Evolutionary conservation across 1,284 basidiomycete genomes (phyloP).

Genomic region (Rhodotorula sp.): DNA sequence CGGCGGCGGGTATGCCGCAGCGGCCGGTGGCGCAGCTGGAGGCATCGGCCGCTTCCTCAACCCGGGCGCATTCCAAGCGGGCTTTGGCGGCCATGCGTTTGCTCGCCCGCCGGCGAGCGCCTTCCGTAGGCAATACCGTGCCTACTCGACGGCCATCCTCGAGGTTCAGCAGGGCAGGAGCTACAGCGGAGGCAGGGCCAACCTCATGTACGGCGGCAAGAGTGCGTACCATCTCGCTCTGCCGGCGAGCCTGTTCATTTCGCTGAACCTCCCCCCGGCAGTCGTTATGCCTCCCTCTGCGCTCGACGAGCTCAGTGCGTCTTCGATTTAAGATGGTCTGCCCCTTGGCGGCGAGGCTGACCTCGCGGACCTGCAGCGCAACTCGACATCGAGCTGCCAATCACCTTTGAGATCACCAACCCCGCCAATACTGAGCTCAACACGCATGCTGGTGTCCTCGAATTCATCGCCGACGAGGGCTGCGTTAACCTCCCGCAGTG

Average conservation of each 20-base stretch:
- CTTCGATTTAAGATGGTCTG: neutral
- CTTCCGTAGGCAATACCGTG: slow-evolving; percentile 77
- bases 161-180: slow-evolving; percentile 47
- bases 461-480: slow-evolving; percentile 98
- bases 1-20: slow-evolving; percentile 13
- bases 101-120: slow-evolving; percentile 59
- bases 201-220: slow-evolving; percentile 95
- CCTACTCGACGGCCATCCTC: slow-evolving; percentile 47
- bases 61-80: slow-evolving; percentile 41
- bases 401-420: slow-evolving; percentile 95
- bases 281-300: slow-evolving; percentile 98
- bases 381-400: slow-evolving; percentile 87
- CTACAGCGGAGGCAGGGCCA: slow-evolving; percentile 50
- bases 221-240: slow-evolving; percentile 62
- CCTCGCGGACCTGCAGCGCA: slow-evolving; percentile 56
- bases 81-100: slow-evolving; percentile 42
- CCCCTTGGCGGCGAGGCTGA: neutral
- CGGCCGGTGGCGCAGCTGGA: neutral
- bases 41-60: slow-evolving; percentile 25
- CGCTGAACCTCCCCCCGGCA: slow-evolving; percentile 49
- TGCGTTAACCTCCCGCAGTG: slow-evolving; percentile 93
- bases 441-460: slow-evolving; percentile 95
- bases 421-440: slow-evolving; percentile 75
- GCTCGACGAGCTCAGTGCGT: slow-evolving; percentile 74
- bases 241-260: neutral